Conservation (phyloP, 2,329 filamentous ascomycete species). For the Trichocomaceae sp. region DNA sequence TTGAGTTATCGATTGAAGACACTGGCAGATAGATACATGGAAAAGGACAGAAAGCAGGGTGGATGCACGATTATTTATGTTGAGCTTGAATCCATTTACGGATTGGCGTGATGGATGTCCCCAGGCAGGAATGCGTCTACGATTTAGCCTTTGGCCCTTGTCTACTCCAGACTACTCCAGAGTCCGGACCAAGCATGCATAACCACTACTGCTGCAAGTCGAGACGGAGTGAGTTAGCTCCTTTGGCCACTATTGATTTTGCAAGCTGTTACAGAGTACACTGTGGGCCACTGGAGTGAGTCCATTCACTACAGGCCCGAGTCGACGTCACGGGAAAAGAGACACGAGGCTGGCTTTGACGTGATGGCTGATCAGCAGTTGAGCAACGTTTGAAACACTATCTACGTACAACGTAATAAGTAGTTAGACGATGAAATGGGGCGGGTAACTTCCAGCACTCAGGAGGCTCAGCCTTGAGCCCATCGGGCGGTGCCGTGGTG, state of each 20-base stretch:
- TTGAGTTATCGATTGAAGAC: not conserved
- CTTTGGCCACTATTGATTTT: not conserved
- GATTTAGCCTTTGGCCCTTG: not conserved
- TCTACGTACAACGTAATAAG: too few species aligned
- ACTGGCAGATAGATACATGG: not conserved
- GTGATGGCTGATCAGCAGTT: not conserved
- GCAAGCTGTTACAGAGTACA: not conserved
- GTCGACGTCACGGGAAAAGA: not conserved
- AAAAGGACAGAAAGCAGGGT: not conserved
- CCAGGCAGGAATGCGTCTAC: not conserved
- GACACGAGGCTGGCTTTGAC: not conserved
- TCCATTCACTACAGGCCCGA: not conserved
- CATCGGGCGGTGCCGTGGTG: not conserved
- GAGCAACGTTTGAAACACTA: not conserved
- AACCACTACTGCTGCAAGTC: not conserved
- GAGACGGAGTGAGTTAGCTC: not conserved
- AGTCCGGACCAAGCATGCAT: not conserved
- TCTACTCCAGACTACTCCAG: not conserved
- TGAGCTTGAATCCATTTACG: not conserved
- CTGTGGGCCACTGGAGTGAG: not conserved
- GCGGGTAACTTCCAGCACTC: not conserved
- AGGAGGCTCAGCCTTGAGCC: not conserved
- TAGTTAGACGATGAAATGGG: not conserved
- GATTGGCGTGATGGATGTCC: not conserved
- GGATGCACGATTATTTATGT: constrained; percentile 9